Evolutionary conservation across 768 basidiomycete species (phyloP).

Genomic region (Polyporus arcularius): DNA sequence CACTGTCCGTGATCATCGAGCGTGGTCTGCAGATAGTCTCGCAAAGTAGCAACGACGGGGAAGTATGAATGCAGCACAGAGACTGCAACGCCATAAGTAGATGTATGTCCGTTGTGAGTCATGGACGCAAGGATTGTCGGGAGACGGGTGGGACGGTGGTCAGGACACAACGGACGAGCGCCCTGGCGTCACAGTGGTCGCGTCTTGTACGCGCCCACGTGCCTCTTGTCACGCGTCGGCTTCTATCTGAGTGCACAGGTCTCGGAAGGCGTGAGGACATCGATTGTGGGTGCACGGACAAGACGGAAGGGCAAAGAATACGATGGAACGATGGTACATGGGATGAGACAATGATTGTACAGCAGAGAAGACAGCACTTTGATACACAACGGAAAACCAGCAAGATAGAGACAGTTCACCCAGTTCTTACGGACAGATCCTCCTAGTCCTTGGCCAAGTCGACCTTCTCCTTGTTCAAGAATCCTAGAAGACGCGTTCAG

Average conservation of each 20-base stretch:
- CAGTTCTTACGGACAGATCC: not conserved
- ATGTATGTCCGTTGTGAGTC: not conserved
- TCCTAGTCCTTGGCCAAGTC: conserved; percentile 4
- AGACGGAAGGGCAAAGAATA: not conserved
- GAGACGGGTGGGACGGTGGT: conserved; percentile 1
- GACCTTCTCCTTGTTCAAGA: conserved; percentile 41
- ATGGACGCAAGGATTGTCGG: not conserved
- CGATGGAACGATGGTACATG: not conserved
- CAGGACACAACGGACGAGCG: not conserved
- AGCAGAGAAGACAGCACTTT: conserved; percentile 1
- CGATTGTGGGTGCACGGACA: not conserved
- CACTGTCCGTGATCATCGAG: not conserved
- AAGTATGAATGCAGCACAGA: conserved; percentile 22
- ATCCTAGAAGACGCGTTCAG: conserved; percentile 39
- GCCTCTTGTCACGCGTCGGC: not conserved
- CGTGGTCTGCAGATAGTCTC: conserved; percentile 10
- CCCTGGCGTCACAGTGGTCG: not conserved
- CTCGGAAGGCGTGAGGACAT: not conserved
- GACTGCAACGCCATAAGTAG: not conserved
- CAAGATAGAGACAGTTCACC: not conserved
- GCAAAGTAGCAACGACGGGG: conserved; percentile 19
- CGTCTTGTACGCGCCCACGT: conserved; percentile 1
- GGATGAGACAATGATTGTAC: not conserved
- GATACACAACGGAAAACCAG: conserved; percentile 4
- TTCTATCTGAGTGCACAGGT: not conserved